phyloP scores from a whole-genome alignment of 208 protist species.

The Acanthamoeba royreba region DNA sequence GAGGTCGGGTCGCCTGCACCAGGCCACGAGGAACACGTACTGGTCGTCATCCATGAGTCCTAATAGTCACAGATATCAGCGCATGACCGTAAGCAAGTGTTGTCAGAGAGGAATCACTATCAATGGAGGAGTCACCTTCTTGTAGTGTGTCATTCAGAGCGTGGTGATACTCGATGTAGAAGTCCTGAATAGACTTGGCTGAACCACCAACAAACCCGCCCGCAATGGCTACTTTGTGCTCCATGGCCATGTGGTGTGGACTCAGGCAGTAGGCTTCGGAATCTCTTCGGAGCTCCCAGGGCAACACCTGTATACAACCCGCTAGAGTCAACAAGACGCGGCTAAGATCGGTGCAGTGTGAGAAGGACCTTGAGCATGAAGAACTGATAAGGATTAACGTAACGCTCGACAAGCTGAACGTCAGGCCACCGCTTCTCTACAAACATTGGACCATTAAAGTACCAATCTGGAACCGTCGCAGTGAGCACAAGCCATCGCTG shows the following conservation, averaged over 20 bases:
- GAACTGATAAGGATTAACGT: not conserved
- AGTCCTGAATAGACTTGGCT: not conserved
- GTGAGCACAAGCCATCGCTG: too few species aligned
- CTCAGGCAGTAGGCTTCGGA: not conserved
- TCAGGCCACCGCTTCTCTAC: not conserved
- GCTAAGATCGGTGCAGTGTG: too few species aligned
- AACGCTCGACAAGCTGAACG: not conserved
- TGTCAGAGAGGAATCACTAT: too few species aligned
- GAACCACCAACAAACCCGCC: not conserved
- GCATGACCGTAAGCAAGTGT: too few species aligned
- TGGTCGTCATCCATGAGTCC: slow-evolving; percentile 21
- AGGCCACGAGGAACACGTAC: not conserved
- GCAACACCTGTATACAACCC: too few species aligned
- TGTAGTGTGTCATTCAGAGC: not conserved
- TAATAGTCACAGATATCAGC: too few species aligned
- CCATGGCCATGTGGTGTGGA: not conserved
- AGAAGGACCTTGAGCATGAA: slow-evolving; percentile 1
- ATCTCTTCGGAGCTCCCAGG: too few species aligned
- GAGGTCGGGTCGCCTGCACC: not conserved
- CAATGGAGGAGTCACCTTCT: too few species aligned
- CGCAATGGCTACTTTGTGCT: not conserved
- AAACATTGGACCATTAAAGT: not conserved
- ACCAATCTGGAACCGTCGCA: not conserved
- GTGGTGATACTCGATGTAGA: not conserved
- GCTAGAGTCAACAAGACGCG: too few species aligned